Evolutionary conservation across 1,284 basidiomycete species (phyloP).

Genomic region (Fistulina hepatica): DNA sequence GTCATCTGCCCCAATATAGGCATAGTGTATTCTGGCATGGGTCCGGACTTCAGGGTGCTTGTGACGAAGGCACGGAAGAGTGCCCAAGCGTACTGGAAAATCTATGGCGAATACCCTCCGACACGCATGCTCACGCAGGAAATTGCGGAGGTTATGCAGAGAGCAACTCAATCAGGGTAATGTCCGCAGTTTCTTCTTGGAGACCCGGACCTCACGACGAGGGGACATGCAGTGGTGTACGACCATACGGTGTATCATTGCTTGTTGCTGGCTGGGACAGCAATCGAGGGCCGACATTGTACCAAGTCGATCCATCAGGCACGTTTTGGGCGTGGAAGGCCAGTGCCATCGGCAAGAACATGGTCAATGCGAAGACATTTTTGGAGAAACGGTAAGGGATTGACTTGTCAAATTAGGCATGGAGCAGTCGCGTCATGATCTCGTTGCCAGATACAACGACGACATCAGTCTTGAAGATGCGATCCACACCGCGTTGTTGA

Average conservation of each 20-base stretch:
- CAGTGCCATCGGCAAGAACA: constrained; percentile 98
- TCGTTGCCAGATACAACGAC: constrained; percentile 80
- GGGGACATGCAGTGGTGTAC: constrained; percentile 66
- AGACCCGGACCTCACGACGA: constrained; percentile 8
- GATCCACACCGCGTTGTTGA: constrained; percentile 97
- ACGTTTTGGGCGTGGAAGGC: constrained; percentile 99
- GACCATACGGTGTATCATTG: constrained; percentile 95
- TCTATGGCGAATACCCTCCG: constrained; percentile 98
- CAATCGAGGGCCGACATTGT: constrained; percentile 85
- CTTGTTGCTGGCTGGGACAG: constrained; percentile 95
- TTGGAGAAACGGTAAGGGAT: constrained; percentile 83
- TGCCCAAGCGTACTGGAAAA: constrained; percentile 99
- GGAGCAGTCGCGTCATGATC: constrained; percentile 13
- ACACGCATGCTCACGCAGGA: constrained; percentile 95
- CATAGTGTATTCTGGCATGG: constrained; percentile 99
- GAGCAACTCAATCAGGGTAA: constrained; percentile 98
- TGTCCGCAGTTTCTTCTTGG: constrained; percentile 23
- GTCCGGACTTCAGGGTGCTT: constrained; percentile 93
- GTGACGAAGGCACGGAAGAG: constrained; percentile 93
- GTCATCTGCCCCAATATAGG: constrained; percentile 98
- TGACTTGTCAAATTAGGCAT: constrained; percentile 11
- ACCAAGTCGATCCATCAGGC: constrained; percentile 98
- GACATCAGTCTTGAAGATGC: constrained; percentile 98
- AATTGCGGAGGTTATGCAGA: constrained; percentile 96
- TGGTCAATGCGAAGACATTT: constrained; percentile 99